Conservation (phyloP, 129 eudicot genomes). For the Heracleum sosnowskyi region DNA sequence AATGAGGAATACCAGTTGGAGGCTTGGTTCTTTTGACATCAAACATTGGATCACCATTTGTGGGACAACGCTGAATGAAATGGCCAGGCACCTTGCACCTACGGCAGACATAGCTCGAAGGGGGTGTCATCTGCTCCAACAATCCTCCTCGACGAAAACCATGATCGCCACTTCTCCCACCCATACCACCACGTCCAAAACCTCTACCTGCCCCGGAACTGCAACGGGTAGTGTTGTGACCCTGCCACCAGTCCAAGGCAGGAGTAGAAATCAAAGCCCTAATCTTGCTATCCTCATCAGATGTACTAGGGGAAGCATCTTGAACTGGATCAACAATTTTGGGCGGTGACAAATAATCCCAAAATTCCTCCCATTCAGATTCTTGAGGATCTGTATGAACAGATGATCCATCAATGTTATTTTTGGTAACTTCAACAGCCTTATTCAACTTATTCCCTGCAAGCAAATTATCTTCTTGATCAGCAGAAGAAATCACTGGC, state of each 20-base stretch:
- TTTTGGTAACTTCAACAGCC: no score
- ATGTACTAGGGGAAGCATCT: no score
- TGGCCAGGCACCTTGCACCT: not conserved
- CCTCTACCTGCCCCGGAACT: no score
- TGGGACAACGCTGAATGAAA: not conserved
- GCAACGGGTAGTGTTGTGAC: no score
- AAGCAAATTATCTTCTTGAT: no score
- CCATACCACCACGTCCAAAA: not conserved
- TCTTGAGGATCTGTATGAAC: no score
- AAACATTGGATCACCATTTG: not conserved
- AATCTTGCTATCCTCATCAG: not conserved
- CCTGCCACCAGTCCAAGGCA: no score
- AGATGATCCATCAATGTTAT: no score
- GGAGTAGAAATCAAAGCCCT: not conserved
- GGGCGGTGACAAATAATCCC: not conserved
- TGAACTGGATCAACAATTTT: not conserved
- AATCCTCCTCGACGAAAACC: not conserved
- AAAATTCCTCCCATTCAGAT: not conserved
- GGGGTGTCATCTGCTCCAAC: not conserved
- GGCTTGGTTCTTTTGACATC: not conserved
- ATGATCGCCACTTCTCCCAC: not conserved
- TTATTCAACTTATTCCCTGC: no score
- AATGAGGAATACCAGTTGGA: no score
- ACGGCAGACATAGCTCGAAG: not conserved
- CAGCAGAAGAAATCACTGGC: no score